Conservation (phyloP, 768 basidiomycete genomes). For the Phaeotremella fagi region DNA sequence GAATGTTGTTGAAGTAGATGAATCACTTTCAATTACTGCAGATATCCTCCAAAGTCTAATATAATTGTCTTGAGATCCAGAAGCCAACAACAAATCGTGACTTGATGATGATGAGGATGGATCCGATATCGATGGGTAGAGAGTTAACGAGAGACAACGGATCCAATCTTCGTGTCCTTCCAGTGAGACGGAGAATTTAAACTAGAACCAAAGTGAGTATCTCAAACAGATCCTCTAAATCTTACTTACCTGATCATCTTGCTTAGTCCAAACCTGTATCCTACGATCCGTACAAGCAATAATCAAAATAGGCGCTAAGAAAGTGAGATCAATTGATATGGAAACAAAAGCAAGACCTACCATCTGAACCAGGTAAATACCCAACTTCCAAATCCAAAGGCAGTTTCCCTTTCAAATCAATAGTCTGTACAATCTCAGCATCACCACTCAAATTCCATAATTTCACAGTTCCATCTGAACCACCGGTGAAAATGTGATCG, state of each 20-base stretch:
- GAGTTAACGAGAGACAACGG: slow-evolving; percentile 65
- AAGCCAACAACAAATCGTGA: slow-evolving; percentile 69
- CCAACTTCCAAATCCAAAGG: slow-evolving; percentile 66
- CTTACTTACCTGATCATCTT: slow-evolving; percentile 55
- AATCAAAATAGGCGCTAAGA: slow-evolving; percentile 61
- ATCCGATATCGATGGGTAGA: slow-evolving; percentile 44
- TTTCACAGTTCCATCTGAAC: slow-evolving; percentile 75
- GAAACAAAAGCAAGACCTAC: slow-evolving; percentile 54
- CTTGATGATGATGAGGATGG: slow-evolving; percentile 23
- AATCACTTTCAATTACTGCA: slow-evolving; percentile 46
- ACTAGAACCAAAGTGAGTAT: slow-evolving; percentile 6
- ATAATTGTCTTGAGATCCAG: slow-evolving; percentile 90
- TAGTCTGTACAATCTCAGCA: slow-evolving; percentile 53
- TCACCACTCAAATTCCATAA: slow-evolving; percentile 58
- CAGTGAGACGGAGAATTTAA: slow-evolving; percentile 34
- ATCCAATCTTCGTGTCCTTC: slow-evolving; percentile 96
- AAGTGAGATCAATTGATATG: not conserved
- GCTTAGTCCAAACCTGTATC: slow-evolving; percentile 71
- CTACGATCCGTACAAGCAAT: slow-evolving; percentile 74
- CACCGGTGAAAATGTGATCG: slow-evolving; percentile 63
- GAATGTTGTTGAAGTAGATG: slow-evolving; percentile 1
- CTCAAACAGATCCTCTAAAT: slow-evolving; percentile 8
- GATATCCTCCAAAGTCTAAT: slow-evolving; percentile 90
- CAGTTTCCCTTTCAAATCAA: slow-evolving; percentile 65
- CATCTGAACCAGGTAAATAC: slow-evolving; percentile 62